A percentile compares a stretch with the other conserved stretches of the same genome.
phyloP scores from a whole-genome alignment of 1,139 yeast species.

The Eremothecium gossypii region DNA sequence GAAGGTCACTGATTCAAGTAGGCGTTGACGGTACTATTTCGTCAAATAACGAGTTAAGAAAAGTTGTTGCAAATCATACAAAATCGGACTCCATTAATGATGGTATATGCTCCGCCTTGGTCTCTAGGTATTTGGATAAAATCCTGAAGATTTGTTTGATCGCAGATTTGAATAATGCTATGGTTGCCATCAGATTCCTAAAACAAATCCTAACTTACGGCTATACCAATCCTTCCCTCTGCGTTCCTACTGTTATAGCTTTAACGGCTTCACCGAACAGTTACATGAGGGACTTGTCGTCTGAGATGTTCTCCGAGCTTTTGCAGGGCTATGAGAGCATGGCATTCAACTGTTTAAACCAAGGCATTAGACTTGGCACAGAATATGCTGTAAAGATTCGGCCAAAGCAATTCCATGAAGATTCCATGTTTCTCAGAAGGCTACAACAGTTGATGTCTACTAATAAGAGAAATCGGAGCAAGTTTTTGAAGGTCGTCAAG shows the following conservation, averaged over 20 bases:
- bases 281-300: slow-evolving; percentile 41
- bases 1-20: slow-evolving; percentile 33
- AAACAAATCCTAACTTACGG: slow-evolving; percentile 53
- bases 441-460: slow-evolving; percentile 11
- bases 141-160: slow-evolving; percentile 43
- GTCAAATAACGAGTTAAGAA: slow-evolving; percentile 17
- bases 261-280: slow-evolving; percentile 46
- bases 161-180: slow-evolving; percentile 39
- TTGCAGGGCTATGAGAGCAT: slow-evolving; percentile 63
- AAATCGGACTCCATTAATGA: slow-evolving; percentile 39
- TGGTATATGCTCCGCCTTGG: slow-evolving; percentile 63
- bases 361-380: slow-evolving; percentile 53
- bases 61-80: slow-evolving; percentile 30
- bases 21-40: slow-evolving; percentile 28
- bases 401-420: slow-evolving; percentile 18
- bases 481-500: slow-evolving; percentile 13
- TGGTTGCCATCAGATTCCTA: slow-evolving; percentile 45
- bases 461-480: slow-evolving; percentile 15
- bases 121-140: slow-evolving; percentile 48
- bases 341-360: slow-evolving; percentile 53
- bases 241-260: slow-evolving; percentile 63
- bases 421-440: slow-evolving; percentile 15
- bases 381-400: slow-evolving; percentile 31
- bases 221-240: slow-evolving; percentile 61
- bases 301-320: slow-evolving; percentile 44